Conservation (phyloP, 495 filamentous ascomycete genomes). For the Penicillium cataractarum region DNA sequence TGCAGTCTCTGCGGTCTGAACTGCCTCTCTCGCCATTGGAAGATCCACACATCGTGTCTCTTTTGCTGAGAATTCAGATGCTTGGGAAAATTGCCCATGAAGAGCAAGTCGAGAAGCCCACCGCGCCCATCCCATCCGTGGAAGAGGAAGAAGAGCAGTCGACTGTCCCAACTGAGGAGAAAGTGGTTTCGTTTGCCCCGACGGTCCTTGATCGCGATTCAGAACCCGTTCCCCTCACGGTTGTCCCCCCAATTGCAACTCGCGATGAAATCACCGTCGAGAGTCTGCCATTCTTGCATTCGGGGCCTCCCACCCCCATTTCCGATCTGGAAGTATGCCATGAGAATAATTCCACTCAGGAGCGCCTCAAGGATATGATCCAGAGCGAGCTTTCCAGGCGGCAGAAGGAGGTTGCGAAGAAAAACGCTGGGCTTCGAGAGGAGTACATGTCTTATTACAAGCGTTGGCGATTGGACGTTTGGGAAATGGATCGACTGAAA, state of each 20-base stretch:
- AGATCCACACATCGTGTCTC: constrained; percentile 48
- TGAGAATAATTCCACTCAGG: constrained; percentile 42
- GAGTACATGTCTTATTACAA: constrained; percentile 50
- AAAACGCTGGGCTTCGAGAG: constrained; percentile 45
- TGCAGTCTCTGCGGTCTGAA: constrained; percentile 47
- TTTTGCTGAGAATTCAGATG: constrained; percentile 50
- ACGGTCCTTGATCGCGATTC: constrained; percentile 3
- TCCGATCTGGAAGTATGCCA: constrained; percentile 53
- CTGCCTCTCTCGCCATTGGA: constrained; percentile 48
- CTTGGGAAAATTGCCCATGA: constrained; percentile 46
- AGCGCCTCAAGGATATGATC: constrained; percentile 41
- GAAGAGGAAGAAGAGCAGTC: constrained; percentile 14
- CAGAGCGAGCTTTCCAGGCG: constrained; percentile 41
- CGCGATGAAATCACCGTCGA: constrained; percentile 37
- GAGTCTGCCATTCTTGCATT: constrained; percentile 51
- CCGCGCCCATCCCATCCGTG: constrained; percentile 15
- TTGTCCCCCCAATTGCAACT: constrained; percentile 12
- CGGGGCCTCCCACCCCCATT: constrained; percentile 53
- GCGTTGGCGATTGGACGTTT: constrained; percentile 50
- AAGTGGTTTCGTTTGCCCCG: constrained; percentile 21
- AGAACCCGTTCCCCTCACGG: constrained; percentile 16
- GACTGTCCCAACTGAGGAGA: constrained; percentile 7
- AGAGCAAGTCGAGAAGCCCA: background rate
- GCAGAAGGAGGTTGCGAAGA: constrained; percentile 45
- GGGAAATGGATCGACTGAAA: constrained; percentile 65